phyloP scores from a whole-genome alignment of 345 rosid genomes.

The Melaleuca alternifolia region DNA sequence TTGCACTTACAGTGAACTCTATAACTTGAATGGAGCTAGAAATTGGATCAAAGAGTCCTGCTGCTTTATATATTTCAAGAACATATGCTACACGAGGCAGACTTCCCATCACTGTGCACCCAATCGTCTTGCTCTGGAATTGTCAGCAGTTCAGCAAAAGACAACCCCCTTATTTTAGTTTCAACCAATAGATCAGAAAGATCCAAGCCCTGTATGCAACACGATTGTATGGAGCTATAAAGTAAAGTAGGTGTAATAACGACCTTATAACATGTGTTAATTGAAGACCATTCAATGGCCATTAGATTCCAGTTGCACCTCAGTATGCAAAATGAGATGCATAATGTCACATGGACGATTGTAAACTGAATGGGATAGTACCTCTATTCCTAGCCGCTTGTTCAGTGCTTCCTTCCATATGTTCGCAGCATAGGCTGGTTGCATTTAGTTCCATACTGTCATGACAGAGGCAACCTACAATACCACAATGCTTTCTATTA shows the following conservation, averaged over 20 bases:
- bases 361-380: slow-evolving; percentile 3
- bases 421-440: slow-evolving; percentile 84
- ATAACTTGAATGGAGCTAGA: slow-evolving; percentile 69
- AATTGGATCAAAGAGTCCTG: slow-evolving; percentile 66
- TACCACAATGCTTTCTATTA: background rate
- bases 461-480: slow-evolving; percentile 87
- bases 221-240: background rate
- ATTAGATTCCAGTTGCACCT: background rate
- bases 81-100: slow-evolving; percentile 85
- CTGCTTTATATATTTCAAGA: slow-evolving; percentile 89
- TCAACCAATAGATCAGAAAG: slow-evolving; percentile 75
- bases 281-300: background rate
- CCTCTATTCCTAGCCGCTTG: slow-evolving; percentile 89
- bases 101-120: slow-evolving; percentile 80
- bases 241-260: background rate
- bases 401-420: slow-evolving; percentile 95
- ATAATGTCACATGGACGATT: background rate
- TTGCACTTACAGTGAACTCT: slow-evolving; percentile 62
- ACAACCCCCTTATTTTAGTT: no score
- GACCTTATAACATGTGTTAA: background rate
- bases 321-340: background rate
- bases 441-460: slow-evolving; percentile 85
- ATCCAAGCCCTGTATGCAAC: slow-evolving; percentile 52
- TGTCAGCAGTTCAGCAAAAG: slow-evolving; percentile 67
- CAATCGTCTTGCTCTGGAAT: slow-evolving; percentile 89